Percentiles rank a stretch among this genome's conserved stretches.
Conservation (phyloP, 257 asterid species). For the Nicotiana otophora region DNA sequence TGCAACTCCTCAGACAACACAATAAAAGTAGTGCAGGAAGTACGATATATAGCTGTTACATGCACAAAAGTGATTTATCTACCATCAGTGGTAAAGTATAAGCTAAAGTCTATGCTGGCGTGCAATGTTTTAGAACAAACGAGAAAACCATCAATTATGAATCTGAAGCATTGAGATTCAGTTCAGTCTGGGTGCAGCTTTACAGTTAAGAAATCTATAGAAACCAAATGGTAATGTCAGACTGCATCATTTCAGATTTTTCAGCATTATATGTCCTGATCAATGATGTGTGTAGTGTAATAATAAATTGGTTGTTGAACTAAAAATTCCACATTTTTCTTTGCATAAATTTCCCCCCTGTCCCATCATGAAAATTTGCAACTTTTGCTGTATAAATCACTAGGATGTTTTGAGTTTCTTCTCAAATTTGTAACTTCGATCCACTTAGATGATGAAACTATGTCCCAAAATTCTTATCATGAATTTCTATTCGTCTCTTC, state of each 20-base stretch:
- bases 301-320: too few species aligned
- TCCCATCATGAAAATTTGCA: not conserved
- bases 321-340: not conserved
- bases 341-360: not conserved
- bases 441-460: not conserved
- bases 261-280: not conserved
- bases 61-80: not conserved
- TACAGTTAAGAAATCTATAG: not conserved
- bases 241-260: not conserved
- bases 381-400: not conserved
- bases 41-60: not conserved
- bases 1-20: not conserved
- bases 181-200: not conserved
- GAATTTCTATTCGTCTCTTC: not conserved
- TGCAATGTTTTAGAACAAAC: not conserved
- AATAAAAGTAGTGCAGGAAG: not conserved
- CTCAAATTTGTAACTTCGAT: not conserved
- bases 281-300: not conserved
- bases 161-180: not conserved
- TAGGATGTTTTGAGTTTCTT: not conserved
- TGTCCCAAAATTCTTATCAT: not conserved
- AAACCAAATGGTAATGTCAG: not conserved
- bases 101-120: not conserved
- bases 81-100: too few species aligned
- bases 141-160: not conserved